Evolutionary conservation across 2,329 filamentous ascomycete genomes (phyloP).

Genomic region (Dactylellina haptotyla): DNA sequence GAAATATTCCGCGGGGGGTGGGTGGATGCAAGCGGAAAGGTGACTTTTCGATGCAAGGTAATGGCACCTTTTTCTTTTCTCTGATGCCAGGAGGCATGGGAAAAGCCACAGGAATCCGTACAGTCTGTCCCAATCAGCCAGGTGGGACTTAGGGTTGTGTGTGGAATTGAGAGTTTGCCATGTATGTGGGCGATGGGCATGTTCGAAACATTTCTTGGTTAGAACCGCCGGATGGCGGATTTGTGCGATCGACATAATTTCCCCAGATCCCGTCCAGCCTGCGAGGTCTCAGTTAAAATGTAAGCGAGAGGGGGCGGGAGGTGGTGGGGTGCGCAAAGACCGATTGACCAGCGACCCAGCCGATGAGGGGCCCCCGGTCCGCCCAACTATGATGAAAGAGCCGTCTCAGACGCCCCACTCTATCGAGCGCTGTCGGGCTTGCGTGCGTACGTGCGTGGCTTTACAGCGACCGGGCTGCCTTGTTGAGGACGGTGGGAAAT

Average conservation of each 20-base stretch:
- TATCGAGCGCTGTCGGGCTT: constrained; percentile 7
- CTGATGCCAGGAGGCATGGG: background rate
- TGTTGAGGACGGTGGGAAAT: background rate
- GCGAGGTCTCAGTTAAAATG: constrained; percentile 17
- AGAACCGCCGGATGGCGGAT: constrained; percentile 6
- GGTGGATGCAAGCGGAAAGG: constrained; percentile 33
- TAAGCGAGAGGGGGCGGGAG: constrained; percentile 25
- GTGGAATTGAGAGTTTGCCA: background rate
- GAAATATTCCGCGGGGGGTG: constrained; percentile 15
- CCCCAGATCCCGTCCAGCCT: constrained; percentile 19
- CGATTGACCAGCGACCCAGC: background rate
- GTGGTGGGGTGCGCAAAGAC: background rate
- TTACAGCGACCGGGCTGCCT: background rate
- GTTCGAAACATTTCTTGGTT: background rate
- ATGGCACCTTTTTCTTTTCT: background rate
- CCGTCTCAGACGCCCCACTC: constrained; percentile 6
- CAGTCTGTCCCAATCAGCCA: constrained; percentile 2
- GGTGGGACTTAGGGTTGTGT: background rate
- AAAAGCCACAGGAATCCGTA: constrained; percentile 9
- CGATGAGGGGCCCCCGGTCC: constrained; percentile 1
- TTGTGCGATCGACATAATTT: constrained; percentile 20
- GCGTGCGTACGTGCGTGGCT: constrained; percentile 25
- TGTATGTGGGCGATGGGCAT: background rate
- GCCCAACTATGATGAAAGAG: constrained; percentile 5
- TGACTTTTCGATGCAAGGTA: constrained; percentile 1